phyloP scores from a whole-genome alignment of 306 rosid species.

The Glycyrrhiza uralensis region DNA sequence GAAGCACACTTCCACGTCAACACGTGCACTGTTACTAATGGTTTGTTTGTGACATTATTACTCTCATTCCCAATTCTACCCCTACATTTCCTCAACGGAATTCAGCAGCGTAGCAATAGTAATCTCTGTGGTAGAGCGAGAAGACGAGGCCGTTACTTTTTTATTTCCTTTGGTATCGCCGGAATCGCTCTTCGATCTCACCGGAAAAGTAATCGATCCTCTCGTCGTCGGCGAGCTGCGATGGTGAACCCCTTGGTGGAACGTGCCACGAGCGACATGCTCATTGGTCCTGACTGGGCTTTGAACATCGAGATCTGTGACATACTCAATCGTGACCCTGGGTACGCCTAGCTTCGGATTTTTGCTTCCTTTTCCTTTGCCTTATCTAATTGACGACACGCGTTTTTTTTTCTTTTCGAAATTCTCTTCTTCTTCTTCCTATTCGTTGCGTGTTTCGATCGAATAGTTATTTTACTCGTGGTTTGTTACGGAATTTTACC shows the following conservation, averaged over 20 bases:
- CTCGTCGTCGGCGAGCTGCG: constrained; percentile 24
- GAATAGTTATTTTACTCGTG: not conserved
- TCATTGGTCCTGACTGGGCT: constrained; percentile 99
- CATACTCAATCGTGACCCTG: constrained; percentile 80
- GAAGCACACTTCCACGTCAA: constrained; percentile 5
- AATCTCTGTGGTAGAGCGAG: constrained; percentile 21
- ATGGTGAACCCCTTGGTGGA: constrained; percentile 97
- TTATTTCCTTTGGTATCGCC: constrained; percentile 17
- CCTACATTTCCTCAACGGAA: constrained; percentile 39
- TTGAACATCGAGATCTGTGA: constrained; percentile 99
- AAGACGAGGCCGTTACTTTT: constrained; percentile 31
- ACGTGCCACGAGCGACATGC: constrained; percentile 92
- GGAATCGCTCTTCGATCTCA: constrained; percentile 30
- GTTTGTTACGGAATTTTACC: not conserved
- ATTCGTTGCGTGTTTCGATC: not conserved
- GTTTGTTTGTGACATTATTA: not conserved
- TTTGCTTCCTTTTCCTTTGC: not conserved
- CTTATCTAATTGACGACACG: not conserved
- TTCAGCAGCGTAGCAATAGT: constrained; percentile 22
- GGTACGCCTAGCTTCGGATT: constrained; percentile 52
- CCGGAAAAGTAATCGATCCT: constrained; percentile 27
- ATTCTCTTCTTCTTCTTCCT: not conserved
- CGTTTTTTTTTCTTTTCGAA: constrained; percentile 9
- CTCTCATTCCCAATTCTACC: constrained; percentile 10
- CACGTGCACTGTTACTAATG: constrained; percentile 36